Conservation (phyloP, 2,329 filamentous ascomycete genomes). For the Cercospora sp. region DNA sequence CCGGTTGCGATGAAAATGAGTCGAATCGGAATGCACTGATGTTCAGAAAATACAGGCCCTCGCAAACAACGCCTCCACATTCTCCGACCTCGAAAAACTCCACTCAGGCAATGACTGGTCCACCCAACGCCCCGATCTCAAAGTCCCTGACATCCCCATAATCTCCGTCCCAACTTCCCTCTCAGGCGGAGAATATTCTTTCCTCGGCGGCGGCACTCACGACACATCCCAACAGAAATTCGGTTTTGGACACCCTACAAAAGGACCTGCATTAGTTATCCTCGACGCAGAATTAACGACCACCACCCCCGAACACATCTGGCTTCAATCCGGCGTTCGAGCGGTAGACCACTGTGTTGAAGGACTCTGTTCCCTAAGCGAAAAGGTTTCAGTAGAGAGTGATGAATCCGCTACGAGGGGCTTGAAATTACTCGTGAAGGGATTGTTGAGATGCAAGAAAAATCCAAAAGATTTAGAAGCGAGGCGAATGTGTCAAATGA, state of each 20-base stretch:
- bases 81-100: slow-evolving; percentile 10
- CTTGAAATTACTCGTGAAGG: slow-evolving; percentile 47
- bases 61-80: slow-evolving; percentile 21
- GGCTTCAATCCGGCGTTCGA: slow-evolving; percentile 60
- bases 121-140: slow-evolving; percentile 5
- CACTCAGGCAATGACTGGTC: slow-evolving; percentile 23
- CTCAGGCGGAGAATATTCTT: slow-evolving; percentile 39
- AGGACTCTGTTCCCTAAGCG: slow-evolving; percentile 50
- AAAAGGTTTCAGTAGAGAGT: slow-evolving; percentile 35
- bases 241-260: slow-evolving; percentile 29
- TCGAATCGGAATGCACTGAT: no score
- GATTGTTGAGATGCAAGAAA: slow-evolving; percentile 47
- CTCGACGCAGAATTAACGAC: slow-evolving; percentile 56
- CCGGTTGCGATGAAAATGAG: no score
- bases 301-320: slow-evolving; percentile 56
- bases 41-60: no score
- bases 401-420: slow-evolving; percentile 44
- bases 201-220: slow-evolving; percentile 44
- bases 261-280: slow-evolving; percentile 55
- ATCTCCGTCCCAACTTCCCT: slow-evolving; percentile 24
- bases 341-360: slow-evolving; percentile 62
- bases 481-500: no score
- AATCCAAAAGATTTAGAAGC: no score
- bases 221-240: slow-evolving; percentile 23
- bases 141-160: slow-evolving; percentile 19